Evolutionary conservation across 768 basidiomycete genomes (phyloP), one percentile per base, ranked within the genome.

Genomic region (Lactifluus volemus): DNA sequence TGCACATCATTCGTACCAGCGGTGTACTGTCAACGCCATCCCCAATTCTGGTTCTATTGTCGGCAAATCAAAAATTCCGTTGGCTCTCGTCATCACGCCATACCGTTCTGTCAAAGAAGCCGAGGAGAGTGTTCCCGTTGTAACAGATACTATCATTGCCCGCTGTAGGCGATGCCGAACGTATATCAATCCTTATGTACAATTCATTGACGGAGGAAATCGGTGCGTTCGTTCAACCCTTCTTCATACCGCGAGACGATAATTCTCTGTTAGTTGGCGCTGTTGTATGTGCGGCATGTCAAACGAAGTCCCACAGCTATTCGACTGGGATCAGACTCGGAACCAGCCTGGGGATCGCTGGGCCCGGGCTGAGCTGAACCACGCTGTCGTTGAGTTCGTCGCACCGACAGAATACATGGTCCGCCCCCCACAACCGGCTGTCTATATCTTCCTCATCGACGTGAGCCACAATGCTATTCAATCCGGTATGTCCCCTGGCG

Each of bases 351-450:
- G 92, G 12, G 97, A 99, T 74, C 78, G 97, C 58, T 99, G 97
- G 95, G 77, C 83, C 30, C 85, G 97, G 63, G 85, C 91, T 1
- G 97, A 99, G 75, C 80, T 99, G 55, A 98, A 97, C 68, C 84
- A 91, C 71, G 83, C 87, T 39, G 89, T 87, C n/a, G 92, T 99
- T 53, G 97, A 99, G 73, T 99, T 85, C 70, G 90, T 99, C 55
- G 97, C 97, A 1, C 95, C 97, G 6, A 96, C 94, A 0, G 97
- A 99, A 75, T 99, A 99, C 74, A 98, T 98, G 97, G 96, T 95
- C 70, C 89, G 97, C 65, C 88, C 97, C 5, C 97, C 97, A 55
- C 97, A 98, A 73, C 93, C 97, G 5, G 92, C 95, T 17, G 92
- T 97, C 55, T 98, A 96, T 73, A 82, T 96, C 59, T 97, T 98